Evolutionary conservation across 139 green algal genomes (phyloP).

Genomic region (Limnomonas spitsbergensis): DNA sequence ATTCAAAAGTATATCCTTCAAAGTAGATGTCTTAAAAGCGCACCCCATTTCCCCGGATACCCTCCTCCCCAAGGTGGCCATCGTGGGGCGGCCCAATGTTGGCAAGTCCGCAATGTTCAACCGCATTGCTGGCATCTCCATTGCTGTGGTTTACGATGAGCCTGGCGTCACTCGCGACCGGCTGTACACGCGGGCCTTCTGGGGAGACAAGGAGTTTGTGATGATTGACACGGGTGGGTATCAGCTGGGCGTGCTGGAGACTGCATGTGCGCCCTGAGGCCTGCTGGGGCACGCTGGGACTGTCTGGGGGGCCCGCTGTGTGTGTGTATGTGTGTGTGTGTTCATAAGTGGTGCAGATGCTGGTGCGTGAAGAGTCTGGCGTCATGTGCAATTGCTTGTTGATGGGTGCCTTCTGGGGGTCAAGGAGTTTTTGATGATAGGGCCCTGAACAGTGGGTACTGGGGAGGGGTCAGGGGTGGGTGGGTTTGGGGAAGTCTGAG

Average conservation of each 20-base stretch:
- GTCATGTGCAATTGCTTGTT: too few relatives aligned
- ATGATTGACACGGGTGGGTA: slow-evolving; percentile 89
- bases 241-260: background rate
- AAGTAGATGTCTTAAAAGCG: background rate
- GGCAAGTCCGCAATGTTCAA: slow-evolving; percentile 98
- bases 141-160: slow-evolving; percentile 94
- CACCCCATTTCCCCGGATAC: background rate
- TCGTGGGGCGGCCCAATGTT: slow-evolving; percentile 94
- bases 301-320: too few relatives aligned
- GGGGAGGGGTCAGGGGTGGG: too few relatives aligned
- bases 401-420: too few relatives aligned
- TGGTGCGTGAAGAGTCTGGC: too few relatives aligned
- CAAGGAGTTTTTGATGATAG: too few relatives aligned
- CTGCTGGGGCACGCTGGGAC: too few relatives aligned
- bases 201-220: slow-evolving; percentile 87
- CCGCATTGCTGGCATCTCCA: slow-evolving; percentile 68
- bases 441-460: too few relatives aligned
- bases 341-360: too few relatives aligned
- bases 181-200: slow-evolving; percentile 87
- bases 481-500: too few relatives aligned
- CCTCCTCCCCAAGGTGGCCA: slow-evolving; percentile 54
- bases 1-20: background rate
- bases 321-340: too few relatives aligned
- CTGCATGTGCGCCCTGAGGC: background rate
- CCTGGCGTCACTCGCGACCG: slow-evolving; percentile 90